A percentile compares a stretch with the other conserved stretches of the same genome.
These are phyloP conservation scores for Beauveria rudraprayagi DNA, from an alignment of 2,329 filamentous ascomycete species.

Conservation along the genomic window DNA sequence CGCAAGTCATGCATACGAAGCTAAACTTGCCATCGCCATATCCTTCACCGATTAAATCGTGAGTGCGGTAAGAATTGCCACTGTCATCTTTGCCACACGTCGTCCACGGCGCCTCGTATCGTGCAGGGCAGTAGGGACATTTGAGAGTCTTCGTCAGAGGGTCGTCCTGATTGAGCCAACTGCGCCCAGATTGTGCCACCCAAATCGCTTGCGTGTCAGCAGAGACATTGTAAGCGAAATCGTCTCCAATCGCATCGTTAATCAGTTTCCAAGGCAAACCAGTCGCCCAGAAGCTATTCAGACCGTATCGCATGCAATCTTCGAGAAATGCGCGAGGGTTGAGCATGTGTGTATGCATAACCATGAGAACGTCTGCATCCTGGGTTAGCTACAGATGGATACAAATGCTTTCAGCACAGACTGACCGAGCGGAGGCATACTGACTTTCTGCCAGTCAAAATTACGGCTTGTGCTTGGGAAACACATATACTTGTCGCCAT, in stretches of 20 bases:
- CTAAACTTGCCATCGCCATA: conserved; percentile 53
- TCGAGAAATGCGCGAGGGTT: conserved; percentile 69
- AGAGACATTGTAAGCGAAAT: conserved; percentile 48
- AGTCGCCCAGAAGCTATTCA: conserved; percentile 48
- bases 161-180: conserved; percentile 55
- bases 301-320: conserved; percentile 55
- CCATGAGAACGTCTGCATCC: conserved; percentile 60
- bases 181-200: conserved; percentile 35
- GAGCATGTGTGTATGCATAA: conserved; percentile 72
- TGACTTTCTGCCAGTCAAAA: conserved; percentile 30
- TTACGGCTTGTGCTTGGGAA: conserved; percentile 20
- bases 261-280: conserved; percentile 60
- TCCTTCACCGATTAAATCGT: conserved; percentile 39
- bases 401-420: neutral
- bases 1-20: conserved; percentile 43
- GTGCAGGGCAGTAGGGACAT: conserved; percentile 46
- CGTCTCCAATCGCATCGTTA: conserved; percentile 47
- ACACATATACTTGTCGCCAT: conserved; percentile 23
- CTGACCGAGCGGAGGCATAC: conserved; percentile 52
- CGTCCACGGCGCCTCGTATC: conserved; percentile 51
- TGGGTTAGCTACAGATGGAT: neutral
- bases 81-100: conserved; percentile 32
- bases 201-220: conserved; percentile 39
- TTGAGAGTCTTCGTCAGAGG: conserved; percentile 35
- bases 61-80: conserved; percentile 31